Evolutionary conservation across 352 stramenopile genomes (phyloP).

Genomic region (Achlya hypogyna): DNA sequence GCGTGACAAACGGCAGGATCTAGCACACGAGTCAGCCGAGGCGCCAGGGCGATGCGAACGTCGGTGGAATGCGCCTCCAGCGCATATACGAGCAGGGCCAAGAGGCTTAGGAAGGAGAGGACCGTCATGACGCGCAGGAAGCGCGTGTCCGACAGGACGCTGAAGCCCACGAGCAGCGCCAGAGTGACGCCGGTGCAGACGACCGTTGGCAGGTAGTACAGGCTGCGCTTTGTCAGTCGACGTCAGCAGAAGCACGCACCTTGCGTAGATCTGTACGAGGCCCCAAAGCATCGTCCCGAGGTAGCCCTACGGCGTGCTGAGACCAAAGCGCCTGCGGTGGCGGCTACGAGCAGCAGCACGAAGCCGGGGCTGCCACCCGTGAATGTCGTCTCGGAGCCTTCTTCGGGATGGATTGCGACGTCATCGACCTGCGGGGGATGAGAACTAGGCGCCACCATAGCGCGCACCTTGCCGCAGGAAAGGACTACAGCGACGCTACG

Average conservation of each 20-base stretch:
- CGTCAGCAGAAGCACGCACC: background rate
- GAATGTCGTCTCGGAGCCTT: conserved; percentile 11
- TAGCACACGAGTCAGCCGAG: background rate
- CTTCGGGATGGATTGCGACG: conserved; percentile 14
- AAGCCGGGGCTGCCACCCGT: background rate
- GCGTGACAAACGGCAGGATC: background rate
- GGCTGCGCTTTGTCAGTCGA: background rate
- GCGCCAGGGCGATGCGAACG: background rate
- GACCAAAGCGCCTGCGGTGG: background rate
- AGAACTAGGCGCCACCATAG: too few relatives aligned
- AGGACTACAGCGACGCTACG: background rate
- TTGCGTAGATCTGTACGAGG: background rate
- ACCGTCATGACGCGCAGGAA: background rate
- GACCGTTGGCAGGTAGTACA: background rate
- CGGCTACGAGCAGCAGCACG: background rate
- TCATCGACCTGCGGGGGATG: background rate
- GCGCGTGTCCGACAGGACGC: background rate
- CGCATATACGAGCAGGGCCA: background rate
- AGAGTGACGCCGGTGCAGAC: background rate
- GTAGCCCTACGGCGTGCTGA: background rate
- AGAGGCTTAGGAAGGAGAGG: background rate
- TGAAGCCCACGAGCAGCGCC: background rate
- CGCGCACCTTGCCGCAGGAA: background rate
- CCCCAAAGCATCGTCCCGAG: background rate
- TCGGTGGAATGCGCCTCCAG: background rate